Conservation (phyloP, 306 rosid genomes). For the Crotalaria pallida region DNA sequence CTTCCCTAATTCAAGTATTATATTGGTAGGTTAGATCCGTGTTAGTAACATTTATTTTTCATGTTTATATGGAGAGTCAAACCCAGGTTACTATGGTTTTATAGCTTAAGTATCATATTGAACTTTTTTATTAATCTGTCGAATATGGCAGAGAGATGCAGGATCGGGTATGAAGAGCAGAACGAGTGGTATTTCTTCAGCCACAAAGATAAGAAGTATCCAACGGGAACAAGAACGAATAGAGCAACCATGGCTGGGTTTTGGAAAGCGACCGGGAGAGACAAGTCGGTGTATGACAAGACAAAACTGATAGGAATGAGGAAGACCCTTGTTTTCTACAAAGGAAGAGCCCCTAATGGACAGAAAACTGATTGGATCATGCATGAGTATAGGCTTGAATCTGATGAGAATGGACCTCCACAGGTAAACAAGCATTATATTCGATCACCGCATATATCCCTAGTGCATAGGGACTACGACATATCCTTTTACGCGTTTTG, state of each 20-base stretch:
- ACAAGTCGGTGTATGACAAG: slow-evolving; percentile 78
- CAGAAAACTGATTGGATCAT: slow-evolving; percentile 94
- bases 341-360: slow-evolving; percentile 94
- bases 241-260: slow-evolving; percentile 91
- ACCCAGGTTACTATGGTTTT: too few relatives aligned
- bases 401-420: slow-evolving; percentile 72
- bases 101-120: too few relatives aligned
- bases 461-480: too few relatives aligned
- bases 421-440: slow-evolving; percentile 48
- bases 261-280: slow-evolving; percentile 97
- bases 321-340: slow-evolving; percentile 90
- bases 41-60: background rate
- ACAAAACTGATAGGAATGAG: slow-evolving; percentile 83
- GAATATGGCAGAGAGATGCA: slow-evolving; percentile 64
- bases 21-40: background rate
- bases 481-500: background rate
- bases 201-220: slow-evolving; percentile 94
- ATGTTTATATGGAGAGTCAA: too few relatives aligned
- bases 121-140: too few relatives aligned
- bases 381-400: slow-evolving; percentile 90
- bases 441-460: too few relatives aligned
- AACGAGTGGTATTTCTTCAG: slow-evolving; percentile 94
- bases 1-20: background rate
- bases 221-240: slow-evolving; percentile 95
- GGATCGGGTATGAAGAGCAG: slow-evolving; percentile 92